Evolutionary conservation across 192 early-diverging fungal genomes (phyloP).

Genomic region (Helicostylum pulchrum): DNA sequence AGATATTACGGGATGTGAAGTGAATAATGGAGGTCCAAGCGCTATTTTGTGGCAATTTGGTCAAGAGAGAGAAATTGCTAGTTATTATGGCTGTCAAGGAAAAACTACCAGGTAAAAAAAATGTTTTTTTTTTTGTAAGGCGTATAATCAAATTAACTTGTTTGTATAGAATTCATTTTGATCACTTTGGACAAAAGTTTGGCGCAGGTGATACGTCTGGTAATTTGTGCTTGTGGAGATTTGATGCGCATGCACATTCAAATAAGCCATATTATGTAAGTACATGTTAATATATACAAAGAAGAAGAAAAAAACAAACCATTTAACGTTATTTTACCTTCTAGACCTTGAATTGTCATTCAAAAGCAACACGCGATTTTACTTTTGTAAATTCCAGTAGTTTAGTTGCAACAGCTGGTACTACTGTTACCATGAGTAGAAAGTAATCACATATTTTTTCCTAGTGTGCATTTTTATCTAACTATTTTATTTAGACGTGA

Average conservation of each 20-base stretch:
- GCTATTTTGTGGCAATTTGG: constrained; percentile 81
- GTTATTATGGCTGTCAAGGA: constrained; percentile 50
- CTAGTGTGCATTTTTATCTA: neutral
- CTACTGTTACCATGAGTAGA: constrained; percentile 44
- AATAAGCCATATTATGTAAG: constrained; percentile 51
- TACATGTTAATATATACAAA: neutral
- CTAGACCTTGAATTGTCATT: constrained; percentile 52
- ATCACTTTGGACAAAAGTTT: constrained; percentile 76
- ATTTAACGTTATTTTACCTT: no score
- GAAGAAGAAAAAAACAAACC: no score
- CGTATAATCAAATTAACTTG: neutral
- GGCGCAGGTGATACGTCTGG: constrained; percentile 69
- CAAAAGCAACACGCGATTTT: constrained; percentile 67
- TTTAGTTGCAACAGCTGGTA: constrained; percentile 69
- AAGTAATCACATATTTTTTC: no score
- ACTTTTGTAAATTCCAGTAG: constrained; percentile 69
- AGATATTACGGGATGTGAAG: constrained; percentile 46
- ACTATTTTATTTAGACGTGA: constrained; percentile 20
- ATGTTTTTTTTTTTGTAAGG: no score
- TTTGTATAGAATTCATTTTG: constrained; percentile 60
- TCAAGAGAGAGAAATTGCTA: constrained; percentile 62
- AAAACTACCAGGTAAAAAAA: constrained; percentile 43
- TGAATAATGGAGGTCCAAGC: constrained; percentile 51
- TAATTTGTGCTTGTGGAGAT: constrained; percentile 68
- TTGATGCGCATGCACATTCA: constrained; percentile 62